Evolutionary conservation across 148 eudicot genomes (phyloP).

Genomic region (Cornus kousa): DNA sequence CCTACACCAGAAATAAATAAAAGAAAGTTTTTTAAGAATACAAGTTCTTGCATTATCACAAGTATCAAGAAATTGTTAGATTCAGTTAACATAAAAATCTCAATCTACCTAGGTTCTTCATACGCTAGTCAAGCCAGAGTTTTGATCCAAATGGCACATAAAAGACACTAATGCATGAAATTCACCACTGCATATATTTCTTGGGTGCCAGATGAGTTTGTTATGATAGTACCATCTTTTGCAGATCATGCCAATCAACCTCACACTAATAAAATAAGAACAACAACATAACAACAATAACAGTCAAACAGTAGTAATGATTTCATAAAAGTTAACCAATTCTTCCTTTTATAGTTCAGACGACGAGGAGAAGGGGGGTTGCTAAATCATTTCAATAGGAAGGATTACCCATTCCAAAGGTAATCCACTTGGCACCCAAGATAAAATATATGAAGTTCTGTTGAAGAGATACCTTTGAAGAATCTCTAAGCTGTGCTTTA

Average conservation of each 20-base stretch:
- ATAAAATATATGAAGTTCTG: background rate
- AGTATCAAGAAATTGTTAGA: too few relatives aligned
- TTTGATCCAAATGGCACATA: too few relatives aligned
- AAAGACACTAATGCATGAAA: too few relatives aligned
- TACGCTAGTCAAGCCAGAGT: too few relatives aligned
- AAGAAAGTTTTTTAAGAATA: too few relatives aligned
- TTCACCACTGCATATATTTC: too few relatives aligned
- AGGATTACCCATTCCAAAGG: background rate
- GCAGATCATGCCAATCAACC: background rate
- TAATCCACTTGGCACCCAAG: background rate
- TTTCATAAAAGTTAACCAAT: background rate
- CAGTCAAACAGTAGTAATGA: background rate
- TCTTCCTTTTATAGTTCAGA: background rate
- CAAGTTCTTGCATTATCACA: too few relatives aligned
- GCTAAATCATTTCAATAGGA: background rate
- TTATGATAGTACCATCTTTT: background rate
- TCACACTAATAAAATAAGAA: background rate
- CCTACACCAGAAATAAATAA: too few relatives aligned
- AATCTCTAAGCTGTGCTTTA: constrained; percentile 74
- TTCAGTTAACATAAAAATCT: too few relatives aligned
- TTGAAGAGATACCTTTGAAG: constrained; percentile 64
- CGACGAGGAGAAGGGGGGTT: background rate
- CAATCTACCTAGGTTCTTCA: too few relatives aligned
- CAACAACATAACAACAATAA: background rate
- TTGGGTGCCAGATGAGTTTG: background rate